These are phyloP conservation scores for Cordyceps fumosorosea DNA, from an alignment of 2,329 filamentous ascomycete genomes.

Conservation along the genomic window DNA sequence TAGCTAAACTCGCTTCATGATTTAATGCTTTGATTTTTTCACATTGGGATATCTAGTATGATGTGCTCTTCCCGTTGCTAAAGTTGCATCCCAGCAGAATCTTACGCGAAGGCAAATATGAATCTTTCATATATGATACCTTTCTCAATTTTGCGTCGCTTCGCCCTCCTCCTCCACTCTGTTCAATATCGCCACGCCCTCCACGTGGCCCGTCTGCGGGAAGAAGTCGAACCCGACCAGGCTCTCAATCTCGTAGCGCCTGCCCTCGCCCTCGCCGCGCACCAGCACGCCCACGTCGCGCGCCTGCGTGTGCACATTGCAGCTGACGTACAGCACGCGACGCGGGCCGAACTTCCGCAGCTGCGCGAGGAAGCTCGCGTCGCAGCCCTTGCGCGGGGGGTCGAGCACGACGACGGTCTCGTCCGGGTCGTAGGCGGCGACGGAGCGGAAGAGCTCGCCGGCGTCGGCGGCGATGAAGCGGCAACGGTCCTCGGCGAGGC, in stretches of 20 bases:
- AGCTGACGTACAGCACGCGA: slow-evolving; percentile 88
- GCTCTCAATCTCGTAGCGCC: slow-evolving; percentile 79
- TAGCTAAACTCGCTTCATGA: not conserved
- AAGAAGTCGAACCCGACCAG: slow-evolving; percentile 95
- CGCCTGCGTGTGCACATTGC: slow-evolving; percentile 96
- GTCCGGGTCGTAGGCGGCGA: slow-evolving; percentile 61
- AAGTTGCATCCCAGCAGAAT: too few relatives aligned
- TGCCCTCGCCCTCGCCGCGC: slow-evolving; percentile 48
- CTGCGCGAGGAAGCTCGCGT: slow-evolving; percentile 75
- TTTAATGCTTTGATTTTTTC: not conserved
- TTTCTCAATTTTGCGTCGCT: too few relatives aligned
- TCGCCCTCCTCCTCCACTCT: slow-evolving; percentile 35
- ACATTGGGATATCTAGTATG: not conserved
- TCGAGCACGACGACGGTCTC: slow-evolving; percentile 94
- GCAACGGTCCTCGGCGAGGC: slow-evolving; percentile 59
- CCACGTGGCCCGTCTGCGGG: slow-evolving; percentile 72
- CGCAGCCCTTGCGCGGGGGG: slow-evolving; percentile 93
- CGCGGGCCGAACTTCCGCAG: slow-evolving; percentile 69
- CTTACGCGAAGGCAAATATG: too few relatives aligned
- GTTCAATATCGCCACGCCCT: slow-evolving; percentile 60
- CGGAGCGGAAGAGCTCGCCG: slow-evolving; percentile 68
- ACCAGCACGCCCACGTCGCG: slow-evolving; percentile 86
- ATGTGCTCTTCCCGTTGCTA: not conserved
- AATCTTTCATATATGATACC: not conserved
- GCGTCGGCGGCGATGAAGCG: slow-evolving; percentile 89